Percentiles rank a stretch among this genome's conserved stretches.
phyloP scores from a whole-genome alignment of 2,329 filamentous ascomycete genomes.

The Pseudogymnoascus sp. region DNA sequence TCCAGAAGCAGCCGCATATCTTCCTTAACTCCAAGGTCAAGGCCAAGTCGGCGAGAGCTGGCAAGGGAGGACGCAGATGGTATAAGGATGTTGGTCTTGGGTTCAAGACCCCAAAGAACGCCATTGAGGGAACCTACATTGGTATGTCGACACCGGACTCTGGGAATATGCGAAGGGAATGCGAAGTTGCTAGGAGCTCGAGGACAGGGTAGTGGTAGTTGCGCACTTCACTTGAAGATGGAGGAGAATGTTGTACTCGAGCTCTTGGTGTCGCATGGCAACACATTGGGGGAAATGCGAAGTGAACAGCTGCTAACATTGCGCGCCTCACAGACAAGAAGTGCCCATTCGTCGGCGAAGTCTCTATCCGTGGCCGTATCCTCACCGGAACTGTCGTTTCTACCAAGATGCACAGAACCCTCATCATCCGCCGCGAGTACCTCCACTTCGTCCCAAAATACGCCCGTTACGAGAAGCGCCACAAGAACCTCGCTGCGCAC shows the following conservation, averaged over 20 bases:
- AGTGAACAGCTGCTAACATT: slow-evolving; percentile 18
- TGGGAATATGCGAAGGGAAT: neutral
- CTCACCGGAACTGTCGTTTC: slow-evolving; percentile 97
- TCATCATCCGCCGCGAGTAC: slow-evolving; percentile 99
- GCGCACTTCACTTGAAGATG: neutral
- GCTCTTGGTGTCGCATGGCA: slow-evolving; percentile 1
- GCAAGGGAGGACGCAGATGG: slow-evolving; percentile 92
- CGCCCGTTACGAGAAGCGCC: slow-evolving; percentile 99
- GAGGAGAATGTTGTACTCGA: neutral
- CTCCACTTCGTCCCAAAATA: slow-evolving; percentile 99
- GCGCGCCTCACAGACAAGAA: slow-evolving; percentile 76
- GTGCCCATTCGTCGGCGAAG: slow-evolving; percentile 98
- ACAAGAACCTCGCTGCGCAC: slow-evolving; percentile 99
- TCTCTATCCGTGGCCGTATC: slow-evolving; percentile 99
- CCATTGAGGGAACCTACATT: slow-evolving; percentile 99
- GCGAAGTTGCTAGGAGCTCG: neutral
- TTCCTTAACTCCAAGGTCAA: slow-evolving; percentile 97
- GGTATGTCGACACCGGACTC: slow-evolving; percentile 57
- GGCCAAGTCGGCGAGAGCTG: slow-evolving; percentile 74
- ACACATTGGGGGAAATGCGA: neutral
- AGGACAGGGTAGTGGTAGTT: neutral
- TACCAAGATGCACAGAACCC: slow-evolving; percentile 99
- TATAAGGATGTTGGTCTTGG: slow-evolving; percentile 99
- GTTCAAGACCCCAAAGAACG: slow-evolving; percentile 96
- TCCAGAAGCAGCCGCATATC: slow-evolving; percentile 99